Base-by-base conservation (phyloP, 1,284 basidiomycete species). In the Rhizoctonia solani region DNA sequence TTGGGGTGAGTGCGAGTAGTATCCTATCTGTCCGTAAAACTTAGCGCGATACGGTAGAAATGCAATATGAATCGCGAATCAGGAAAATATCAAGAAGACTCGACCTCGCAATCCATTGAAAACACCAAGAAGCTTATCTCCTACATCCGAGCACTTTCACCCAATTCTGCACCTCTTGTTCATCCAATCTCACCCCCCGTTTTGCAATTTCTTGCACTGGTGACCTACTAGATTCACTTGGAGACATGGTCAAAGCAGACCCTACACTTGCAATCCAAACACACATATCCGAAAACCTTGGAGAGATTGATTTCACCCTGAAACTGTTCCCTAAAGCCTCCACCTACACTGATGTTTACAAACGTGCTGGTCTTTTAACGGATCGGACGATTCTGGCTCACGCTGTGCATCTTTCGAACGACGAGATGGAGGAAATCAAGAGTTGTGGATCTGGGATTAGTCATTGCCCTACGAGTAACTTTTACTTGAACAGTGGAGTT, bases 401-500 rank as follows among this genome's bases (percentile, higher is more conserved):
- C 76, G 94, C 86, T n/a, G 85, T 94, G 14, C 90, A 93, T 77
- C 81, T 99, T 37, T 84, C 84, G 21, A 72, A 78, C 0, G 81
- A 81, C 2, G 96, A 98, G 77, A 79, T 95, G 67, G 79, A 82
- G 29, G 78, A 97, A 52, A 85, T 99, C 72, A 84, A 84, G 71
- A 72, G 81, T 73, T 80, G 82, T 54, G 79, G 82, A 3, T 87
- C 90, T 2, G 95, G 95, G 11, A 81, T 98, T 49, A 90, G 90
- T 71, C 96, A 98, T 77, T 98, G 95, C 75, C 95, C 96, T 16
- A 90, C 88, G 37, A 93, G 90, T 73, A 99, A 98, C 76, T 89
- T 96, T 75, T 92, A 97, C 78, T 75, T 98, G 66, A 83, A 88
- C 44, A 93, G 90, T 70, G 95, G 95, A 3, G 82, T 90, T 27